Base-by-base conservation (phyloP, 1,139 yeast species). In the Candida tetrigidarum region DNA sequence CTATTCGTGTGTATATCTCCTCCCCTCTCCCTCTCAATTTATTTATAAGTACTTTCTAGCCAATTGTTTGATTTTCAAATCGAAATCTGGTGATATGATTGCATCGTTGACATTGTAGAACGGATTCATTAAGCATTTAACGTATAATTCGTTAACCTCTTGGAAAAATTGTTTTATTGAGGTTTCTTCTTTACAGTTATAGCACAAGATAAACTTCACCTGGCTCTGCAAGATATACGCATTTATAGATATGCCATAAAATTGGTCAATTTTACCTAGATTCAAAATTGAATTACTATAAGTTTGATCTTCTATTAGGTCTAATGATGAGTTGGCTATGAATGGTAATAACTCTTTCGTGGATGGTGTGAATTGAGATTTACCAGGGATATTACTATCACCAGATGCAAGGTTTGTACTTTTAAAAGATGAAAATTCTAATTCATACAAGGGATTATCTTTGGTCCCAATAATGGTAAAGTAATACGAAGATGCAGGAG, bases 151-250 rank as follows among this genome's bases (percentile, higher is more conserved):
- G 63, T 92, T 88, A 12, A 88, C 78, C 49, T 92, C 98, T 42
- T 78, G 75, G 62, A 91, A 90, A 61, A 93, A 92, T 59, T 86
- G 95, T 53, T 84, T 81, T 25, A 92, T 86, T n/a, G 86, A 74
- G 55, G 84, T 92, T 52, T 90, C 97, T 55, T 84, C 86, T 39
- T 59, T 57, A 32, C 56, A 57, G 27, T 66, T 66, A 59, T 88
- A 93, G 38, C 95, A 78, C 51, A 95, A 74, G 35, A 95, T 68
- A 51, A 93, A 80, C 60, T 91, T 90, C 53, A 89, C 80, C 57
- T 89, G 92, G 3, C 97, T 96, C 46, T 92, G 93, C 0, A 97
- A 90, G 27, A 92, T 75, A 62, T 83, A 93, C 10, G 95, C 96
- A 44, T 90, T 86, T 16, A 93, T 82, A 47, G 76, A 71, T 51